Evolutionary conservation across 164 flowering plant genomes (phyloP).

Genomic region (Cinnamomum micranthum): DNA sequence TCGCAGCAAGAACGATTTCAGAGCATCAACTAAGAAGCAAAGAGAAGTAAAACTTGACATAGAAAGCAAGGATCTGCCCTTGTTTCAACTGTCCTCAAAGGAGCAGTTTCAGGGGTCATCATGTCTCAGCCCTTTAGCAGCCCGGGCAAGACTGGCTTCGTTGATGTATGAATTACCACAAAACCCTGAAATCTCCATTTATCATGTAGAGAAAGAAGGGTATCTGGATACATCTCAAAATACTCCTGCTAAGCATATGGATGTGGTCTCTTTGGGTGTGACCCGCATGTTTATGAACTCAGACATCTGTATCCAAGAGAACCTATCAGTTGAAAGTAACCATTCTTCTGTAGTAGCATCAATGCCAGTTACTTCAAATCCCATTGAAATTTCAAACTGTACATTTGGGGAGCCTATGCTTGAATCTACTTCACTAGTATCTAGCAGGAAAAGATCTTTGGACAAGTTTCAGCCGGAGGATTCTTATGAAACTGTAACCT

Average conservation of each 20-base stretch:
- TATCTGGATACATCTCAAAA: conserved; percentile 2
- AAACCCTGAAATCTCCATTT: conserved; percentile 16
- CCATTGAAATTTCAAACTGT: neutral
- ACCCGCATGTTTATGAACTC: conserved; percentile 11
- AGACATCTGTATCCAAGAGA: conserved; percentile 11
- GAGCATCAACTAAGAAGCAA: conserved; percentile 21
- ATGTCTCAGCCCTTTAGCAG: conserved; percentile 44
- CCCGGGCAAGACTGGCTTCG: conserved; percentile 50
- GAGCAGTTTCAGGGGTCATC: conserved; percentile 18
- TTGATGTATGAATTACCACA: conserved; percentile 22
- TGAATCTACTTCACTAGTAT: neutral
- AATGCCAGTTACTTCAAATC: conserved; percentile 6
- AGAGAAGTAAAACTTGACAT: conserved; percentile 13
- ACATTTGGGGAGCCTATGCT: neutral
- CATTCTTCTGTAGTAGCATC: conserved; percentile 5
- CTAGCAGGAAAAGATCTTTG: conserved; percentile 10
- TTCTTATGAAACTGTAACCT: conserved; percentile 6
- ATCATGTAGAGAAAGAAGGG: conserved; percentile 14
- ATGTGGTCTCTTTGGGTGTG: conserved; percentile 4
- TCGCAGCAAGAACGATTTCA: conserved; percentile 13
- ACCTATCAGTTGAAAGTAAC: neutral
- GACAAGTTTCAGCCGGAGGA: conserved; percentile 9
- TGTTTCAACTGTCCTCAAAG: conserved; percentile 11
- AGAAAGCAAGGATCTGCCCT: conserved; percentile 7
- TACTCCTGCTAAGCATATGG: conserved; percentile 5